Evolutionary conservation across 768 basidiomycete genomes (phyloP), one percentile per base, ranked within the genome.

Genomic region (Tylopilus sp.): DNA sequence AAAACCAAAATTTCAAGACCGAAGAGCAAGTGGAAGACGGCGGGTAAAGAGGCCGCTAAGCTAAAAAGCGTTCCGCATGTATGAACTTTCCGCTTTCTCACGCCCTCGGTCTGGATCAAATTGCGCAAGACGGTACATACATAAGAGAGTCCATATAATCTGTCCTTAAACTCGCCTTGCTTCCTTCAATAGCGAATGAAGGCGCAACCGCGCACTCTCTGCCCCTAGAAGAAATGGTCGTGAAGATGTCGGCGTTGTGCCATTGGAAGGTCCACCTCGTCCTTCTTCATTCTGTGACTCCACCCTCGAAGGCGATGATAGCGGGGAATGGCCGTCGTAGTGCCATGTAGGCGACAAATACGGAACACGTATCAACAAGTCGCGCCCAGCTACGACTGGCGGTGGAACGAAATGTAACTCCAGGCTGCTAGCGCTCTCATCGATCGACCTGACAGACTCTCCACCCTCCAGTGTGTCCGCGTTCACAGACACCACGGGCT

Each of bases 321-420:
- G 30, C 10, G 51, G 23, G 12, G 48, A 50, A 15, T 28, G 40
- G 33, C 44, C 30, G n/a, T 44, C 46, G 15, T 67, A 65, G 42
- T 63, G 57, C 41, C 60, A 54, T n/a, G 55, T 44, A 4, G 47
- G 51, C 30, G 55, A 63, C 11, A 57, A 47, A 42, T 51, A 48
- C 1, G 9, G 36, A 4, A 46, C 44, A n/a, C 43, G 48, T 21
- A 21, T 46, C n/a, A 39, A 51, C 18, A 45, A 28, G 23, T 38
- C 48, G 7, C 47, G 38, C 20, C 21, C 43, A 2, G 31, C 15
- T 15, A 49, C 25, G 31, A 50, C 28, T 10, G 28, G 35, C 9
- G 65, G 63, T 20, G 40, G 2, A 25, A 38, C 40, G 15, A 67
- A 52, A n/a, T 47, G 48, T 28, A 62, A 45, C 50, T 57, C 65